Conservation (phyloP, 306 rosid species). For the Quercus rubra region DNA sequence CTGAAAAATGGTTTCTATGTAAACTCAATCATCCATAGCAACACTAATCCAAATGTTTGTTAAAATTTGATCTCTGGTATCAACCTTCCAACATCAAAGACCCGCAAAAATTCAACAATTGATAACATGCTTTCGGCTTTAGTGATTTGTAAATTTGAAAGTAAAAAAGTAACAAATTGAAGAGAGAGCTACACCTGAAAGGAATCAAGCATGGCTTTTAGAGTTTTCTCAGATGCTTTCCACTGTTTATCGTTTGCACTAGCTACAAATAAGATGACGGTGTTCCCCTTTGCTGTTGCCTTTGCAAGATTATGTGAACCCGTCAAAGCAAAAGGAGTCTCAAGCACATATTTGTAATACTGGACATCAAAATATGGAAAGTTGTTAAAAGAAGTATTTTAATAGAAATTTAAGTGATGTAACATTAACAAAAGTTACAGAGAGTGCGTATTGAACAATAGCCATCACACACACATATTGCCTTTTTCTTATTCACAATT, state of each 20-base stretch:
- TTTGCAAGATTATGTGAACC: constrained; percentile 96
- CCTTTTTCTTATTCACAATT: not conserved
- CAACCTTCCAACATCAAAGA: not conserved
- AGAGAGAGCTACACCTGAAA: constrained; percentile 54
- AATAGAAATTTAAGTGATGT: no score
- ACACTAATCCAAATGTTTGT: not conserved
- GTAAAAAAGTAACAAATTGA: constrained; percentile 14
- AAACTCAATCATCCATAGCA: not conserved
- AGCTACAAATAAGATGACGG: constrained; percentile 82
- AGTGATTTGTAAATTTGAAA: constrained; percentile 15
- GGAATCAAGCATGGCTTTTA: constrained; percentile 86
- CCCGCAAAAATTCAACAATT: not conserved
- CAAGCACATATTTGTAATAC: constrained; percentile 37
- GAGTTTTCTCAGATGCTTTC: constrained; percentile 65
- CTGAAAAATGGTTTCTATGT: not conserved
- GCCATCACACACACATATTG: no score
- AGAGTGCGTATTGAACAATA: no score
- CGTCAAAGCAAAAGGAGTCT: constrained; percentile 86
- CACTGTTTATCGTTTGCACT: constrained; percentile 95
- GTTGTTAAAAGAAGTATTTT: no score
- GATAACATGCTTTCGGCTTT: not conserved
- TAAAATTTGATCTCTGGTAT: not conserved
- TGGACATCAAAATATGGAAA: no score
- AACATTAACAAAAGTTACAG: no score
- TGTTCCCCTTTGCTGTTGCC: constrained; percentile 96